A percentile compares a stretch with the other conserved stretches of the same genome.
Conservation (phyloP, 2,329 filamentous ascomycete species). For the Aspergillus glaucus region DNA sequence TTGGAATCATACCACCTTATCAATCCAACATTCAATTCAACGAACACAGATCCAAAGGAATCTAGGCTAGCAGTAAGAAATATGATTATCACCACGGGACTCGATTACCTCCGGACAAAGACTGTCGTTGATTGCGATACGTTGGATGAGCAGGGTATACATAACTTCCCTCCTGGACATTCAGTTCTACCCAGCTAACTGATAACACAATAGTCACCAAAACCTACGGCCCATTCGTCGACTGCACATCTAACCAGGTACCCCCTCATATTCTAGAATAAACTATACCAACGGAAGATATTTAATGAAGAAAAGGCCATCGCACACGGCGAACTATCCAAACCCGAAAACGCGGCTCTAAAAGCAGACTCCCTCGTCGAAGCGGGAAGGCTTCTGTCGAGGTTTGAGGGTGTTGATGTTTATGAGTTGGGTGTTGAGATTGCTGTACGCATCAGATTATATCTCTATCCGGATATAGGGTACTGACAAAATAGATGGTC, state of each 20-base stretch:
- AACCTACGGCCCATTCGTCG: constrained; percentile 44
- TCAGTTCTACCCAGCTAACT: neutral
- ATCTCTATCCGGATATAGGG: too few species aligned
- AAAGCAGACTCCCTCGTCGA: constrained; percentile 14
- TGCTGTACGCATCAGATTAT: constrained; percentile 18
- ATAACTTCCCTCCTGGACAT: constrained; percentile 1
- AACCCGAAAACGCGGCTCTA: constrained; percentile 30
- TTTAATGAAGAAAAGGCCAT: constrained; percentile 36
- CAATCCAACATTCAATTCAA: neutral
- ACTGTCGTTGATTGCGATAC: constrained; percentile 50
- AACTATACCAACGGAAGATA: neutral
- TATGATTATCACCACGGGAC: constrained; percentile 18
- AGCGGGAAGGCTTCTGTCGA: constrained; percentile 31
- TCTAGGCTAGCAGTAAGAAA: neutral
- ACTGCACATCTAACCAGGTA: constrained; percentile 53
- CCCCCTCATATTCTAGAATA: neutral
- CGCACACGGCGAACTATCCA: constrained; percentile 43
- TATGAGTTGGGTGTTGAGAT: constrained; percentile 53
- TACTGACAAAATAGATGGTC: constrained; percentile 42
- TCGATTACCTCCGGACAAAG: constrained; percentile 40
- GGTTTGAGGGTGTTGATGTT: constrained; percentile 31
- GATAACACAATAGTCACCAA: constrained; percentile 35
- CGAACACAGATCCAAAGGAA: too few species aligned
- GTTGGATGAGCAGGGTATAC: constrained; percentile 42
- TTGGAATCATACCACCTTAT: neutral